Percentiles rank a stretch among this genome's conserved stretches.
Conservation (phyloP, 441 rosid species). For the Bruguiera hainesii region DNA sequence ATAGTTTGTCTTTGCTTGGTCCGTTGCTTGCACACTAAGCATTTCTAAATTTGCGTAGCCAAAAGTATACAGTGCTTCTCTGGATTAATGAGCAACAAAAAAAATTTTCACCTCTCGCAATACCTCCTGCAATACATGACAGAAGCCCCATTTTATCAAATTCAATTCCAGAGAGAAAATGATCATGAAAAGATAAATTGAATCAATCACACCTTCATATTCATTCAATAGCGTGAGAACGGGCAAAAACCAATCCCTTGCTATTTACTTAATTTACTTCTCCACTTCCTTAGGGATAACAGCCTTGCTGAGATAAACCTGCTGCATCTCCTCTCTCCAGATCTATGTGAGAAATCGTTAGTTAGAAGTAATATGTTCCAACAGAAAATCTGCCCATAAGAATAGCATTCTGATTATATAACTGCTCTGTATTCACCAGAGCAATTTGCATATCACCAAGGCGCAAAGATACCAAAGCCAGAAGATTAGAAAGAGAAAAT, state of each 20-base stretch:
- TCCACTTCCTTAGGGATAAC: conserved; percentile 55
- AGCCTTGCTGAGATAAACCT: conserved; percentile 73
- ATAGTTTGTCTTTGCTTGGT: neutral
- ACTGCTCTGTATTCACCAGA: no score
- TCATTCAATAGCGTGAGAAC: neutral
- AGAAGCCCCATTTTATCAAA: neutral
- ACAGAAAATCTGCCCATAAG: no score
- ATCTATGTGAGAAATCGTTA: conserved; percentile 45
- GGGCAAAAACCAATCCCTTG: neutral
- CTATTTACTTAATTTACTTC: conserved; percentile 44
- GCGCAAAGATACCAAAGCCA: no score
- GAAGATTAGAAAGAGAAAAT: no score
- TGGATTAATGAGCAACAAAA: neutral
- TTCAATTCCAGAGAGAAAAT: neutral
- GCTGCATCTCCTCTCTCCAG: conserved; percentile 95
- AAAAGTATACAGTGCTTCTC: neutral
- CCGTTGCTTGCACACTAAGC: neutral
- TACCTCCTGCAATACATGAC: conserved; percentile 12
- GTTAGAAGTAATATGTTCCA: neutral
- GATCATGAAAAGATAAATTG: neutral
- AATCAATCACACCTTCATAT: conserved; percentile 21
- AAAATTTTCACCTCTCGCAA: conserved; percentile 16
- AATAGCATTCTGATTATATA: no score
- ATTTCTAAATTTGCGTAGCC: conserved; percentile 9
- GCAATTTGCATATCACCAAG: no score